phyloP scores from a whole-genome alignment of 2,329 filamentous ascomycete genomes.

The Aureobasidium sp. region DNA sequence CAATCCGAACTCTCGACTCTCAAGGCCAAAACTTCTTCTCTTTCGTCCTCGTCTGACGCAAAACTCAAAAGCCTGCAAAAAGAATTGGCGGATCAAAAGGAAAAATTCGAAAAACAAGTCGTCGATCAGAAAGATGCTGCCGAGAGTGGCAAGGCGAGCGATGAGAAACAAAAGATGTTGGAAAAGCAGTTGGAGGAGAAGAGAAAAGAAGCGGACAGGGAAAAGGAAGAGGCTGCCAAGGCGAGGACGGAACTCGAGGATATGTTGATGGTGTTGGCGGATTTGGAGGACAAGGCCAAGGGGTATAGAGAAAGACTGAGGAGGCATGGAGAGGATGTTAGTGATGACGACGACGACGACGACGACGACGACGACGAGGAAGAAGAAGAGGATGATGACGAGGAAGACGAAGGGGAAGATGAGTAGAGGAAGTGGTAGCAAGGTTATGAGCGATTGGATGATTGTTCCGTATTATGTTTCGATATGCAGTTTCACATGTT shows the following conservation, averaged over 20 bases:
- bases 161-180: constrained; percentile 3
- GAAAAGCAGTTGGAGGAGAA: constrained; percentile 18
- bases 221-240: constrained; percentile 31
- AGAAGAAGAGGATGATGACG: constrained; percentile 24
- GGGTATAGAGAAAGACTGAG: constrained; percentile 24
- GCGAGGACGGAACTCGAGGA: constrained; percentile 42
- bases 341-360: constrained; percentile 26
- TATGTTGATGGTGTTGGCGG: constrained; percentile 41
- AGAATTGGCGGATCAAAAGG: background rate
- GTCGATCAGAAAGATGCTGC: constrained; percentile 10
- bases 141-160: constrained; percentile 8
- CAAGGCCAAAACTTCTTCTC: background rate
- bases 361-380: constrained; percentile 27
- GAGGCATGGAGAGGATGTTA: constrained; percentile 26
- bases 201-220: constrained; percentile 33
- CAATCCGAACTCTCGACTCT: constrained; percentile 12
- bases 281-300: constrained; percentile 39
- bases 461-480: no score
- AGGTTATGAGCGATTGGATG: no score
- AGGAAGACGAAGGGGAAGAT: no score
- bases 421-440: no score
- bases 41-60: no score
- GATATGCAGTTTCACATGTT: no score
- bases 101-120: background rate
- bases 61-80: constrained; percentile 4